Base-by-base conservation (phyloP, 306 rosid species). In the Cicer judaicum region DNA sequence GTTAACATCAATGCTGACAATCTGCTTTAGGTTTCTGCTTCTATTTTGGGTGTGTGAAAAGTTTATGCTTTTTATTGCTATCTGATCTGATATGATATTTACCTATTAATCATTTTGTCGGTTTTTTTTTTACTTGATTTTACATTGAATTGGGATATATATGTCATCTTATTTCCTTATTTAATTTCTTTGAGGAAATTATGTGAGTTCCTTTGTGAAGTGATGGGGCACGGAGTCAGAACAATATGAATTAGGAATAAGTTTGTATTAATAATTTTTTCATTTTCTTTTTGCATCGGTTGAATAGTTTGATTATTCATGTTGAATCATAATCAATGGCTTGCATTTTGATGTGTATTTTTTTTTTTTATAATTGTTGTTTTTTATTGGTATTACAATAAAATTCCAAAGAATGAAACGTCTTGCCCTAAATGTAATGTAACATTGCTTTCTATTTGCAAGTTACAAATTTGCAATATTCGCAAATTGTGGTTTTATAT, bases 11-110 rank as follows among this genome's bases (percentile, higher is more conserved):
- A 24, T 56, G 52, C 12, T 14, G 49, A 29, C 19, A 57, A 57
- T 74, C 8, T 61, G 36, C 46, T 54, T 41, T 53, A 52, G 47
- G 66, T 65, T 41, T 75, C 71, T 67, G 48, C 49, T 54, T 76
- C 15, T 57, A 29, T 57, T 10, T 56, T 9, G 62, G 62, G 39
- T 56, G 63, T 56, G 63, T 56, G 63, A 21, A 56, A 56, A n/a
- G 39, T 16, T 53, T 8, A 11, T 3, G 7, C 8, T 54, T 2
- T 8, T 54, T 16, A 8, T 56, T 56, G 39, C 62, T 56, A 19
- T 55, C 7, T 56, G 38, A 19, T 56, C 38, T 19, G 62, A 19
- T 9, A 56, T 19, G 62, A 19, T 9, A 56, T 7, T 19, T 19
- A 10, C 39, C 62, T 19, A 56, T 19, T 56, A 56, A 8, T 14